Percentiles rank a stretch among this genome's conserved stretches.
These are phyloP conservation scores for Mucor plumbeus DNA, from an alignment of 371 early-diverging fungal genomes.

Conservation along the genomic window DNA sequence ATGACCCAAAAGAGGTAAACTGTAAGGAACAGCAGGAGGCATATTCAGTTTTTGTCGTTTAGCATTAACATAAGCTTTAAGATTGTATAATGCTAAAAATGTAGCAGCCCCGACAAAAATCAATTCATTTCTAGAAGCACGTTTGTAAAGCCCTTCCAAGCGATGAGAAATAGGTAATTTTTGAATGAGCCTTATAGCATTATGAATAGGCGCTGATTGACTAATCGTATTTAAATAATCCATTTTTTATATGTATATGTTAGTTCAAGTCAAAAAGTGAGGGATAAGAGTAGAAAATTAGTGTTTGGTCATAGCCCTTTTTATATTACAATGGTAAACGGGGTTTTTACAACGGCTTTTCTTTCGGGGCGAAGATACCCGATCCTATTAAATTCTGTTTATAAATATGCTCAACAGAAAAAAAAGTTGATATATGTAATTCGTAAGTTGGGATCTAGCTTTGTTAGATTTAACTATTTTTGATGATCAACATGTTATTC, in stretches of 20 bases:
- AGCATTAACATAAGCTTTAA: conserved; percentile 26
- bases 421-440: not conserved
- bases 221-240: conserved; percentile 5
- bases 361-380: conserved; percentile 1
- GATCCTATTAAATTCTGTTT: not conserved
- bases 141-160: conserved; percentile 21
- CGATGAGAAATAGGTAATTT: conserved; percentile 12
- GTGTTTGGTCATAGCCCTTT: not conserved
- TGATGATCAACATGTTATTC: not conserved
- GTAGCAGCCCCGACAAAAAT: conserved; percentile 33
- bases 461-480: not conserved
- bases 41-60: conserved; percentile 29
- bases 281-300: not conserved
- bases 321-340: not conserved
- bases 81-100: conserved; percentile 35
- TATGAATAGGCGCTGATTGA: conserved; percentile 18
- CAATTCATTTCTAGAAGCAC: conserved; percentile 36
- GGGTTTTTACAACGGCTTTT: not conserved
- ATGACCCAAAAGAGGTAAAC: conserved; percentile 44
- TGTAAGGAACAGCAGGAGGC: conserved; percentile 42
- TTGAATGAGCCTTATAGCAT: conserved; percentile 12
- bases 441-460: not conserved
- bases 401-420: not conserved
- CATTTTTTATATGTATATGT: not conserved
- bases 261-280: not conserved